A percentile compares a stretch with the other conserved stretches of the same genome.
Evolutionary conservation across 345 rosid species (phyloP).

Genomic region (Raphanus sativus): DNA sequence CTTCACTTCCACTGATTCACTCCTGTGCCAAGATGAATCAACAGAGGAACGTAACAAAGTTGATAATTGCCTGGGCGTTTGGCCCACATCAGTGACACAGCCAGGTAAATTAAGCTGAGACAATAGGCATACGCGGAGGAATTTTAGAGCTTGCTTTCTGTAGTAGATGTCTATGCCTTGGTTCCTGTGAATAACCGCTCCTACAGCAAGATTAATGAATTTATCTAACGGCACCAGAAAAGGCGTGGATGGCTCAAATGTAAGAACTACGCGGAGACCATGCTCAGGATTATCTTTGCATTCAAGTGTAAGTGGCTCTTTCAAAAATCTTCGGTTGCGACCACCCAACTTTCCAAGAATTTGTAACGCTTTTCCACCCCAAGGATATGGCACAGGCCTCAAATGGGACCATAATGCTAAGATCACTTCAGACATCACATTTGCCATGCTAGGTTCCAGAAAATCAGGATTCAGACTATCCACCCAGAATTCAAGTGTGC

Average conservation of each 20-base stretch:
- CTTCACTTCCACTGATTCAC: conserved; percentile 80
- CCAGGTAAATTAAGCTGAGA: conserved; percentile 98
- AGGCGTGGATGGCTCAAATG: conserved; percentile 93
- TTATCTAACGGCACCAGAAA: conserved; percentile 93
- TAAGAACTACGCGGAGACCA: conserved; percentile 92
- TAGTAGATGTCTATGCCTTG: conserved; percentile 73
- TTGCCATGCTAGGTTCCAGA: conserved; percentile 97
- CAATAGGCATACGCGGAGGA: conserved; percentile 84
- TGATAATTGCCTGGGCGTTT: conserved; percentile 62
- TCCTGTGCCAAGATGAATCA: conserved; percentile 71
- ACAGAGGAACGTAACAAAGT: conserved; percentile 60
- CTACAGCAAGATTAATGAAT: conserved; percentile 93
- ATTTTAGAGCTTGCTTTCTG: conserved; percentile 82
- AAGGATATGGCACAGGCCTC: conserved; percentile 90
- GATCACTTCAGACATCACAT: conserved; percentile 94
- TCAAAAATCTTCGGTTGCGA: conserved; percentile 92
- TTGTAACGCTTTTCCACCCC: conserved; percentile 93
- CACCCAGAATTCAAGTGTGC: conserved; percentile 99
- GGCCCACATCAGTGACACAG: conserved; percentile 69
- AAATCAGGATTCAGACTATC: conserved; percentile 98
- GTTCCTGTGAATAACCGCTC: conserved; percentile 70
- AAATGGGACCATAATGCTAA: conserved; percentile 96
- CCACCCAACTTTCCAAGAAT: conserved; percentile 98
- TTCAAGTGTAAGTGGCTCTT: conserved; percentile 95
- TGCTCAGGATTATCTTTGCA: conserved; percentile 99